Base-by-base conservation (phyloP, 108 stramenopile species). In the Pseudonitzschia multiseries region DNA sequence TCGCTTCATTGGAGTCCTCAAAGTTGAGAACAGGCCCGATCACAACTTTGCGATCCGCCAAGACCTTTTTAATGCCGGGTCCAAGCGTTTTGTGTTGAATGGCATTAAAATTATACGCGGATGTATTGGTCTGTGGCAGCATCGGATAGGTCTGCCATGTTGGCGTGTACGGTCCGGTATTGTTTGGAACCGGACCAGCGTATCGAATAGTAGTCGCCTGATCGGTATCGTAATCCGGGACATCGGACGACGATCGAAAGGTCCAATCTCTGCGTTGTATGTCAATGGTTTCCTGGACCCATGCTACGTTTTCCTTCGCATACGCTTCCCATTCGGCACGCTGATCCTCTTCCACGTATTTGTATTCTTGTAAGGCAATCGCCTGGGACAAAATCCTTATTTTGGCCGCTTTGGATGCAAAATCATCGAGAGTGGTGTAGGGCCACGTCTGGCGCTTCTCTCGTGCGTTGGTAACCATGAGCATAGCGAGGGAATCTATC, bases 401-500 rank as follows among this genome's bases (percentile, higher is more conserved):
- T 24, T 68, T 75, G 14, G 53, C 40, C 18, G 68, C 67, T 27
- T 32, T 41, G 13, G 36, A 44, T 20, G 52, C 65, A 24, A 64
- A 75, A 52, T 60, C 29, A 15, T 40, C 8, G 28, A 60, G 21
- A 8, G 74, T 68, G 8, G 66, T 66, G 66, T 57, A 75, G 18
- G 74, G 74, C 67, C 66, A 75, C 2, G 48, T 65, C 26, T 57
- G 13, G 62, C 53, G 51, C 14, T 44, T 54, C 15, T 41, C 32
- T 15, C 28, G 18, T 29, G 76, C 76, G 29, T 70, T 44, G 8
- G 48, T 40, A 17, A 60, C 68, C 24, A 77, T 61, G 17, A 43
- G 13, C 33, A 70, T 59, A 18, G 57, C 33, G 14, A 70, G 70
- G 10, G 69, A 28, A 51, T 77, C 76, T 21, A 70, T 43, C 26